These are phyloP conservation scores for Trichoderma aggressivum DNA, from an alignment of 2,329 filamentous ascomycete species.

Conservation along the genomic window DNA sequence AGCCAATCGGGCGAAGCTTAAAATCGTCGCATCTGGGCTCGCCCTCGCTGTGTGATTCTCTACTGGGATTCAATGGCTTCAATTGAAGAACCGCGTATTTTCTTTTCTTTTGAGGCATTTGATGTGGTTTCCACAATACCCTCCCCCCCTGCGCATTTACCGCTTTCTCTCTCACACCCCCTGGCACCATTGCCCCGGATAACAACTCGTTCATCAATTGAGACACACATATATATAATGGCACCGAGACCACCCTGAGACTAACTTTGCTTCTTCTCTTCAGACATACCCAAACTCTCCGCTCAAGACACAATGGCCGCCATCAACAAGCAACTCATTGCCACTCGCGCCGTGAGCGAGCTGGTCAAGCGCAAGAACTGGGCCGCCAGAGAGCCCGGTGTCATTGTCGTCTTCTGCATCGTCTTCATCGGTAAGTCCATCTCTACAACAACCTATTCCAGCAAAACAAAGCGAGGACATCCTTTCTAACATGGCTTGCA, in stretches of 20 bases:
- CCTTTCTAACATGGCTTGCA: constrained; percentile 22
- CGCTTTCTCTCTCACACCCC: neutral
- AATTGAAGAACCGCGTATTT: neutral
- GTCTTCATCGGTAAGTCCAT: constrained; percentile 37
- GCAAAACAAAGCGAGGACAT: neutral
- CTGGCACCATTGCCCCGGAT: neutral
- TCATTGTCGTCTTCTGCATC: constrained; percentile 44
- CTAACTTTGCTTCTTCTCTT: neutral
- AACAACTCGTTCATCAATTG: neutral
- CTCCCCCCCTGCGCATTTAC: neutral
- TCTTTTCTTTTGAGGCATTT: constrained; percentile 16
- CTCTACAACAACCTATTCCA: neutral
- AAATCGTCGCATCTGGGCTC: neutral
- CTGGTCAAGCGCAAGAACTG: constrained; percentile 44
- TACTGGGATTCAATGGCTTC: neutral
- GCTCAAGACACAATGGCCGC: constrained; percentile 40
- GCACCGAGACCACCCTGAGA: constrained; percentile 13
- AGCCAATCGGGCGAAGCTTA: neutral
- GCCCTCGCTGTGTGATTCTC: neutral
- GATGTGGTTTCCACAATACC: neutral
- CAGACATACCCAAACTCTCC: constrained; percentile 9
- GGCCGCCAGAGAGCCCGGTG: constrained; percentile 38
- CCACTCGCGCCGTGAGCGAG: constrained; percentile 37
- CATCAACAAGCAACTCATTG: constrained; percentile 34
- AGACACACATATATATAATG: neutral